Percentiles rank a stretch among this genome's conserved stretches.
Conservation (phyloP, 2,329 filamentous ascomycete species). For the Sarocladium oryzae region DNA sequence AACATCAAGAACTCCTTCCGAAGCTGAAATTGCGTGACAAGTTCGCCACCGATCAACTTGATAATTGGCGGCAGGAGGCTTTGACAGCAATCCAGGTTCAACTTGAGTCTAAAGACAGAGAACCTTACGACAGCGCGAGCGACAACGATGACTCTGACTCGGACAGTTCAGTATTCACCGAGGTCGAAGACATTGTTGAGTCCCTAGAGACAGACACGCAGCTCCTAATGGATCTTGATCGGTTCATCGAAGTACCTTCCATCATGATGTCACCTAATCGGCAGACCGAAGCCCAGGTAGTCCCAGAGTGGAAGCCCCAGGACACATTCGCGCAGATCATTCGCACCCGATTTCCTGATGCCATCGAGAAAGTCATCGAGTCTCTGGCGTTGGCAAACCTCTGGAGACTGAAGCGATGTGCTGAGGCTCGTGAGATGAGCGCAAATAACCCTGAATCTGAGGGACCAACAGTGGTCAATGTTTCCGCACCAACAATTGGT, state of each 20-base stretch:
- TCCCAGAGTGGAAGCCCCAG: not conserved
- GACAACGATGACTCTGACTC: not conserved
- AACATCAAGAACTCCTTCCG: not conserved
- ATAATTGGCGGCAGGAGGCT: not conserved
- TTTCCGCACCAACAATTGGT: not conserved
- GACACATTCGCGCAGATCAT: conserved; percentile 2
- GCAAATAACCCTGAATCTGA: not conserved
- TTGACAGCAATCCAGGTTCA: not conserved
- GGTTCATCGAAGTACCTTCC: not conserved
- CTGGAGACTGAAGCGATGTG: not conserved
- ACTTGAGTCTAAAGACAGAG: not conserved
- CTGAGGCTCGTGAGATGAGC: not conserved
- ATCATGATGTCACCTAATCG: not conserved
- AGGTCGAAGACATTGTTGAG: not conserved
- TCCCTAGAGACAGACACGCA: not conserved
- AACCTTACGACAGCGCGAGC: not conserved
- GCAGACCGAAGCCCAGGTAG: not conserved
- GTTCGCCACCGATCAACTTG: not conserved
- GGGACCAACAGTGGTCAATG: not conserved
- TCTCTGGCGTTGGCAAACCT: not conserved
- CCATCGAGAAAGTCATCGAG: not conserved
- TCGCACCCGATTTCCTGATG: not conserved
- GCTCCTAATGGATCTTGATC: conserved; percentile 1
- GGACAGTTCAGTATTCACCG: not conserved
- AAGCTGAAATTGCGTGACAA: not conserved